A percentile compares a stretch with the other conserved stretches of the same genome.
phyloP scores from a whole-genome alignment of 306 rosid species.

The Calophaca sinica region DNA sequence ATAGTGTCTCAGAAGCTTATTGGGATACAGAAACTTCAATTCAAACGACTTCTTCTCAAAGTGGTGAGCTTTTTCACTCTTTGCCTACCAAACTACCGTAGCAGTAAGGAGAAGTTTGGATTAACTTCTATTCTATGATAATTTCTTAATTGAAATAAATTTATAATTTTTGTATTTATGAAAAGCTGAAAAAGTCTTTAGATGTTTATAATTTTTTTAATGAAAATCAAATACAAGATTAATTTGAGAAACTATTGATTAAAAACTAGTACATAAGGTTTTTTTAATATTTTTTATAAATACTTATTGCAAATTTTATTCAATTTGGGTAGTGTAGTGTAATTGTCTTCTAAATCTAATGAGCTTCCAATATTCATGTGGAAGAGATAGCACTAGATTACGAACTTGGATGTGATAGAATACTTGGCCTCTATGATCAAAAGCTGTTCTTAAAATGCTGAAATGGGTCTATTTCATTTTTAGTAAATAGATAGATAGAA shows the following conservation, averaged over 20 bases:
- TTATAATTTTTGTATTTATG: no score
- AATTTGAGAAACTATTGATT: no score
- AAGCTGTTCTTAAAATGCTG: constrained; percentile 29
- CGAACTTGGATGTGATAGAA: background rate
- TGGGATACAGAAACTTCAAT: constrained; percentile 82
- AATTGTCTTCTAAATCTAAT: no score
- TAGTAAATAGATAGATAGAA: background rate
- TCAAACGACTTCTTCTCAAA: constrained; percentile 80
- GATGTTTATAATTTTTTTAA: no score
- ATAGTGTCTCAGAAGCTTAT: constrained; percentile 90
- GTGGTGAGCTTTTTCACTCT: constrained; percentile 56
- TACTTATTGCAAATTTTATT: no score
- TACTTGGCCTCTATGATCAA: constrained; percentile 20
- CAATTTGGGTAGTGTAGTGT: no score
- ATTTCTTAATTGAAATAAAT: no score
- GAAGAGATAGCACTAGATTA: constrained; percentile 17
- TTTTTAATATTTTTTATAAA: no score
- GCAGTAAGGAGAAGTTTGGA: background rate
- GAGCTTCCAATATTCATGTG: background rate
- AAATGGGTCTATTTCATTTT: background rate
- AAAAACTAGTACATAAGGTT: no score
- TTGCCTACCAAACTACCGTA: background rate
- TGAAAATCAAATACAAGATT: no score
- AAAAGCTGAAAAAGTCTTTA: no score
- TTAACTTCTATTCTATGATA: no score